Percentiles rank a stretch among this genome's conserved stretches.
Conservation (phyloP, 179 eudicot genomes). For the Nepenthes alata region DNA sequence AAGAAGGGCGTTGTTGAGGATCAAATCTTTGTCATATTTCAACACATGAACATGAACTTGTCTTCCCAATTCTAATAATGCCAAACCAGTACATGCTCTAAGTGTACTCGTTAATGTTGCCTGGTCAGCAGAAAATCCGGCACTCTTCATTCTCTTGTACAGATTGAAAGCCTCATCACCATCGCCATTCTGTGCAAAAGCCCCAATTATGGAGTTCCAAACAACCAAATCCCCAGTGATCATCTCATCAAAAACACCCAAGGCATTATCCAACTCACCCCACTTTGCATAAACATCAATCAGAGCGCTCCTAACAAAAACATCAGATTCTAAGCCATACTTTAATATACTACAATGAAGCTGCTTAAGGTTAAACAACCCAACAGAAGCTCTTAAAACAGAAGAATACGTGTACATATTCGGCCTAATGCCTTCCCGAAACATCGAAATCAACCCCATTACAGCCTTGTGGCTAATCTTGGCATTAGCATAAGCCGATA, state of each 20-base stretch:
- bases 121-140: conserved; percentile 41
- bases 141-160: conserved; percentile 42
- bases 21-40: conserved; percentile 41
- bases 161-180: conserved; percentile 48
- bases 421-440: conserved; percentile 37
- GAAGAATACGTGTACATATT: conserved; percentile 58
- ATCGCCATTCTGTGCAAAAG: conserved; percentile 52
- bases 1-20: conserved; percentile 52
- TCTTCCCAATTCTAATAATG: conserved; percentile 43
- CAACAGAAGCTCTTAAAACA: conserved; percentile 52
- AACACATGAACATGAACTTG: conserved; percentile 61
- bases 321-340: conserved; percentile 47
- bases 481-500: conserved; percentile 43
- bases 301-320: conserved; percentile 53
- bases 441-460: conserved; percentile 42
- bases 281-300: conserved; percentile 49
- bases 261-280: conserved; percentile 42
- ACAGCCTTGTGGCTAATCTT: conserved; percentile 28
- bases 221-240: conserved; percentile 46
- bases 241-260: conserved; percentile 43
- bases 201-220: conserved; percentile 65
- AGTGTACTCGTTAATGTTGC: conserved; percentile 49
- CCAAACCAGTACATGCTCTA: conserved; percentile 48
- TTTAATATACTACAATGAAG: conserved; percentile 46
- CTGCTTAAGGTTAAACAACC: conserved; percentile 33